Evolutionary conservation across 2,329 filamentous ascomycete species (phyloP).

Genomic region (Didymella glomerata): DNA sequence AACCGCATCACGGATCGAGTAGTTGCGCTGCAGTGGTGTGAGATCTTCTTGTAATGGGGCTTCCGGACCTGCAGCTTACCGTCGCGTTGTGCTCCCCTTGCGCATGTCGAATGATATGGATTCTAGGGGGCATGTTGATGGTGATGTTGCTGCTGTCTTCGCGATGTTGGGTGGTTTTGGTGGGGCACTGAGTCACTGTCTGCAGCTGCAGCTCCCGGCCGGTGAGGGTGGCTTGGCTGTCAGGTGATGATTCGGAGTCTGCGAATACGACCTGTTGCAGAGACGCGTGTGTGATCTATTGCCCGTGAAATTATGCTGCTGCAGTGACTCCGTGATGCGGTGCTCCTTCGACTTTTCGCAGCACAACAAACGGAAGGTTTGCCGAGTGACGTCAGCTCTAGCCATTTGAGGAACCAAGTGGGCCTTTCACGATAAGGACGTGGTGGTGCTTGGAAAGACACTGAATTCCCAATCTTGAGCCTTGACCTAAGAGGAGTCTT

Average conservation of each 20-base stretch:
- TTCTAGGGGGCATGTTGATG: constrained; percentile 36
- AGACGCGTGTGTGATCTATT: not conserved
- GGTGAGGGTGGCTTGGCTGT: not conserved
- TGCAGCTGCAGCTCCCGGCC: not conserved
- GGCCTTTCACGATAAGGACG: constrained; percentile 23
- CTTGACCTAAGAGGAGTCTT: too few relatives aligned
- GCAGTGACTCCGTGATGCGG: not conserved
- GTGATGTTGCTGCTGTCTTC: constrained; percentile 9
- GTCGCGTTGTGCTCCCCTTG: constrained; percentile 76
- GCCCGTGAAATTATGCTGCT: not conserved
- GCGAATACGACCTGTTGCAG: not conserved
- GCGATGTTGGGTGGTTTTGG: constrained; percentile 2
- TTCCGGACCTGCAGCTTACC: constrained; percentile 26
- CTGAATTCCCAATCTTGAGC: too few relatives aligned
- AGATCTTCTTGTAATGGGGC: not conserved
- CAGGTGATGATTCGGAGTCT: not conserved
- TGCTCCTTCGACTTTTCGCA: constrained; percentile 13
- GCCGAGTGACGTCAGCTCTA: constrained; percentile 18
- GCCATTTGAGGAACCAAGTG: not conserved
- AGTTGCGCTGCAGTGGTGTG: constrained; percentile 69
- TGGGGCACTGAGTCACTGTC: constrained; percentile 17
- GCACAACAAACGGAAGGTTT: not conserved
- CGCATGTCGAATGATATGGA: constrained; percentile 72
- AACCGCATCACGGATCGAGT: constrained; percentile 76
- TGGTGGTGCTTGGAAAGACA: constrained; percentile 1